Base-by-base conservation (phyloP, 495 filamentous ascomycete genomes). In the Penicillium salamii region DNA sequence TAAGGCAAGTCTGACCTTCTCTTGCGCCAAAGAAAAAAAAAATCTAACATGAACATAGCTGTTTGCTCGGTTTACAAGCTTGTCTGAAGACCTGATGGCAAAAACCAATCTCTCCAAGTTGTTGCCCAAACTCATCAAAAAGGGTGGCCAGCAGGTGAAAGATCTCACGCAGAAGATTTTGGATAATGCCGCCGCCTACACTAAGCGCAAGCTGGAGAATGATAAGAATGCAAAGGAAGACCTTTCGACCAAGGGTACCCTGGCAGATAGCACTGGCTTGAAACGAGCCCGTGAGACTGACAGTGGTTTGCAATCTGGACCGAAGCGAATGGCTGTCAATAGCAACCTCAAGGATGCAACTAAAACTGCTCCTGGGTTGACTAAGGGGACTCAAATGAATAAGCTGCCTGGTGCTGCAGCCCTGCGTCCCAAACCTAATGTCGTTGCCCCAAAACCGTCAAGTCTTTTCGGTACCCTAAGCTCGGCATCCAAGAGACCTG, bases 61-160 rank as follows among this genome's bases (percentile, higher is more conserved):
- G 21, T 71, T 92, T 52, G 68, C 79, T 1, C 73, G 74, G 8
- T 86, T 88, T 56, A 74, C 80, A 8, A 86, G 77, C 2, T 75
- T 88, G 64, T 82, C 81, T 43, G 78, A 79, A 44, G 78, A 81
- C 15, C 54, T 82, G 5, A 70, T 88, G 17, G 75, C 81, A 43
- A 83, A 79, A 48, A 81, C 82, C 15, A 91, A 91, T 54, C 71
- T 93, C 32, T 73, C 80, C 23, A 83, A 81, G 45, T 63, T 86
- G 11, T 65, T 83, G 3, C 78, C 79, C 4, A 79, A 81, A 40
- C 81, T 87, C 36, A 68, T 78, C 19, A 88, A 86, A 61, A 81
- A 81, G 48, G 86, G 88, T 3, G 82, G 85, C 45, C 78, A 78
- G 4, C 70, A 81, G 29, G 79, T 78, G 4, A 85, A 84, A 51